A percentile compares a stretch with the other conserved stretches of the same genome.
Conservation (phyloP, 257 asterid genomes). For the Forsythia viridissima region DNA sequence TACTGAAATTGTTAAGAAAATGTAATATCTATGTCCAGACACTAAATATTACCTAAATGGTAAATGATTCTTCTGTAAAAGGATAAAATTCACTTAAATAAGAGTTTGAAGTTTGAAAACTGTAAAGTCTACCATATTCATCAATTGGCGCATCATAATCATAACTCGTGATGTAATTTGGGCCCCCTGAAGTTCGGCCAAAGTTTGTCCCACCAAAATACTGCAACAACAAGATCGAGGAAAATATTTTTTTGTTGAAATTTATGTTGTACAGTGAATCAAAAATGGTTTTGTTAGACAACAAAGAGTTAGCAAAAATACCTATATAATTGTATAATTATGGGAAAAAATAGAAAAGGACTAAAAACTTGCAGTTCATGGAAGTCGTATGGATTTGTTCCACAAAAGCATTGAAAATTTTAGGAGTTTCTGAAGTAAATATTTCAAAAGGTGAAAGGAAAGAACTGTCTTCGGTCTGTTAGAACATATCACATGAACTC, state of each 20-base stretch:
- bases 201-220: constrained; percentile 98
- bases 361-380: not conserved
- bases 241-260: constrained; percentile 22
- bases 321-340: not conserved
- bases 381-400: not conserved
- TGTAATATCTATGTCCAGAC: constrained; percentile 10
- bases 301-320: not conserved
- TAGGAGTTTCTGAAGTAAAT: not conserved
- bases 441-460: not conserved
- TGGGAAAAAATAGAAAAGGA: not conserved
- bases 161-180: constrained; percentile 84
- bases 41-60: constrained; percentile 9
- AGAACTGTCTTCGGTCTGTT: not conserved
- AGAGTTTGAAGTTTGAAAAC: constrained; percentile 3
- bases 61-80: constrained; percentile 10
- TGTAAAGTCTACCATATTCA: constrained; percentile 70
- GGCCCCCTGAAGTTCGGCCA: constrained; percentile 95
- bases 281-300: not conserved
- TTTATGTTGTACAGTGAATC: constrained; percentile 11
- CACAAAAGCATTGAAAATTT: not conserved
- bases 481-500: not conserved
- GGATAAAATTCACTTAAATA: constrained; percentile 8
- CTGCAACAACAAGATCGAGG: constrained; percentile 51
- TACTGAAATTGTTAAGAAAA: constrained; percentile 14
- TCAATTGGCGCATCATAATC: constrained; percentile 97